Conservation (phyloP, 108 stramenopile species). For the Pseudonitzschia pungens region DNA sequence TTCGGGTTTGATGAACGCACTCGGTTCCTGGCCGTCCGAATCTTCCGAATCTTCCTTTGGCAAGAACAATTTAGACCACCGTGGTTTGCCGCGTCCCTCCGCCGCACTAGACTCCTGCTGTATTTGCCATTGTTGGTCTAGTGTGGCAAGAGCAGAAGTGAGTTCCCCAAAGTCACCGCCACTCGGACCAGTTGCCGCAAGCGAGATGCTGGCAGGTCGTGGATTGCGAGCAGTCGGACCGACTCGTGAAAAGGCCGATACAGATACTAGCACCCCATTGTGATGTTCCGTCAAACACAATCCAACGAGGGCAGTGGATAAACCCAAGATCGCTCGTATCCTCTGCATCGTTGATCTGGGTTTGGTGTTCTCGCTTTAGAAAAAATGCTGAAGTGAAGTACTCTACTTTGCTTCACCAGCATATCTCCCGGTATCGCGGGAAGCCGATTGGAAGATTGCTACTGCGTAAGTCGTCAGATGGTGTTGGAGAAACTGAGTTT, state of each 20-base stretch:
- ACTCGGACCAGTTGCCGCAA: neutral
- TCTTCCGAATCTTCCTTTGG: constrained; percentile 32
- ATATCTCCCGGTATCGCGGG: no score
- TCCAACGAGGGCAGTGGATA: neutral
- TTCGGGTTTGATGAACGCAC: neutral
- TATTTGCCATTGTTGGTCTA: constrained; percentile 72
- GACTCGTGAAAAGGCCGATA: neutral
- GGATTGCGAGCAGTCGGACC: neutral
- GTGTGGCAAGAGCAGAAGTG: constrained; percentile 54
- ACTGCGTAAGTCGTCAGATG: no score
- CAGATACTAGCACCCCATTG: neutral
- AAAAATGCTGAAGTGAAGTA: no score
- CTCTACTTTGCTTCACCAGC: no score
- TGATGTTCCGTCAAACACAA: neutral
- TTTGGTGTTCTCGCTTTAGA: neutral
- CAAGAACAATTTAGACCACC: constrained; percentile 64
- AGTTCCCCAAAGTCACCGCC: constrained; percentile 30
- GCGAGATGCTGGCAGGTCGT: neutral
- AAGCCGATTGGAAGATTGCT: no score
- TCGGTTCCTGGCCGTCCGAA: neutral
- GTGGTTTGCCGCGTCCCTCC: constrained; percentile 36
- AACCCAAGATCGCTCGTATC: neutral
- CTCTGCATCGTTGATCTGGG: neutral
- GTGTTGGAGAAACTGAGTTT: neutral
- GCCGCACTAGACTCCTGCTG: constrained; percentile 25